phyloP scores from a whole-genome alignment of 2,329 filamentous ascomycete species.

The Pseudocercospora vitis region DNA sequence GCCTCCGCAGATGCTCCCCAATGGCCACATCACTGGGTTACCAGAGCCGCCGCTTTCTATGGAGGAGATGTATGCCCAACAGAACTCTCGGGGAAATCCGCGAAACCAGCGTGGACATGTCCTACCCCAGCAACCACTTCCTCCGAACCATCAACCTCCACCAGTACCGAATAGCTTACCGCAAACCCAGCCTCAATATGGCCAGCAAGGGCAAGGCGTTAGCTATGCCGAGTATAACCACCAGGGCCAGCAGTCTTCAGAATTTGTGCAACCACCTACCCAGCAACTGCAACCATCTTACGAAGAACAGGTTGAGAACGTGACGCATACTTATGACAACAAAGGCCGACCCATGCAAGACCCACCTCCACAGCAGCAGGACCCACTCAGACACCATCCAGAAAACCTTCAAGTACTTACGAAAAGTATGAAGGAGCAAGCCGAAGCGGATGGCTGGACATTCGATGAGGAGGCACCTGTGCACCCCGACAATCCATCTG shows the following conservation, averaged over 20 bases:
- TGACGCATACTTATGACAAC: constrained; percentile 60
- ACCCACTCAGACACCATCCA: constrained; percentile 23
- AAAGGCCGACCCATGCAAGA: constrained; percentile 56
- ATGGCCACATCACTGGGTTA: constrained; percentile 37
- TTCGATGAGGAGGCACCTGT: constrained; percentile 72
- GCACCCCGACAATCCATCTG: constrained; percentile 48
- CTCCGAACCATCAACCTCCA: constrained; percentile 63
- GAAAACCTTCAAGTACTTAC: constrained; percentile 4
- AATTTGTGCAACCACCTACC: constrained; percentile 28
- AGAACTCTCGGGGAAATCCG: constrained; percentile 42
- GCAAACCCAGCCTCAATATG: constrained; percentile 24
- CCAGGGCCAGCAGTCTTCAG: constrained; percentile 39
- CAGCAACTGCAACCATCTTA: constrained; percentile 35
- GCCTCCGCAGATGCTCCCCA: constrained; percentile 49
- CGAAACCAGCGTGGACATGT: constrained; percentile 43
- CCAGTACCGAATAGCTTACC: constrained; percentile 37
- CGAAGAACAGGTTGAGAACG: constrained; percentile 59
- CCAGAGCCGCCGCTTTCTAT: constrained; percentile 54
- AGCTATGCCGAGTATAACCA: constrained; percentile 42
- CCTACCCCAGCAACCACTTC: constrained; percentile 39
- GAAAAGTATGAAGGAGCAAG: constrained; percentile 8
- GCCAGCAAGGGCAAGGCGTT: constrained; percentile 20
- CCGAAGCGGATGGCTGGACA: constrained; percentile 75
- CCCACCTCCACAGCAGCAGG: constrained; percentile 33
- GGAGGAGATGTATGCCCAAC: constrained; percentile 61